These are phyloP conservation scores for Carex sylvatica DNA, from an alignment of 202 grass and related monocot genomes.

Conservation along the genomic window DNA sequence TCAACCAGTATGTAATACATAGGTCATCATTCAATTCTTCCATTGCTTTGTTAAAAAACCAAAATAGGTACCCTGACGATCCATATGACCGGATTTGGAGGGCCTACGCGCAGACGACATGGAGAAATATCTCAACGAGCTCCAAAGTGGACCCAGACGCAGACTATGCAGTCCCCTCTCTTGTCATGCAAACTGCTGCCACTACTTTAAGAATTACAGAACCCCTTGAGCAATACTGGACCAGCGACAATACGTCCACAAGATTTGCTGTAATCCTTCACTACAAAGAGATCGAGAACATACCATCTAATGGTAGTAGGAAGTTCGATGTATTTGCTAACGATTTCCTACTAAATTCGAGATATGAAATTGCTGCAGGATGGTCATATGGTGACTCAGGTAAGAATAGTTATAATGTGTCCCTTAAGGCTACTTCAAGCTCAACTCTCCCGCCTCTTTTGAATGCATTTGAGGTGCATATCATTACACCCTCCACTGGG, in stretches of 20 bases:
- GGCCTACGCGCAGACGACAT: neutral
- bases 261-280: neutral
- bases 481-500: too few species aligned
- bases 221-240: neutral
- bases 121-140: neutral
- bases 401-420: too few species aligned
- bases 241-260: neutral
- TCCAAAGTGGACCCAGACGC: neutral
- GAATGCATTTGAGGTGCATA: too few species aligned
- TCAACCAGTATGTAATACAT: neutral
- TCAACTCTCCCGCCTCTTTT: too few species aligned
- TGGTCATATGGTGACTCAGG: too few species aligned
- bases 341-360: too few species aligned
- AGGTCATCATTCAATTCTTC: neutral
- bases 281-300: neutral
- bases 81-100: conserved; percentile 22
- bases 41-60: neutral
- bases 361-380: too few species aligned
- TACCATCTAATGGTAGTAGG: neutral
- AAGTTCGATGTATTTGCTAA: conserved; percentile 27
- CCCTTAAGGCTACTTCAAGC: too few species aligned
- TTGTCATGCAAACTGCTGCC: neutral
- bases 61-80: conserved; percentile 33
- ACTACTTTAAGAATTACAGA: neutral
- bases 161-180: neutral